Evolutionary conservation across 2,329 filamentous ascomycete species (phyloP), one percentile per base, ranked within the genome.

Genomic region (Tolypocladium album): DNA sequence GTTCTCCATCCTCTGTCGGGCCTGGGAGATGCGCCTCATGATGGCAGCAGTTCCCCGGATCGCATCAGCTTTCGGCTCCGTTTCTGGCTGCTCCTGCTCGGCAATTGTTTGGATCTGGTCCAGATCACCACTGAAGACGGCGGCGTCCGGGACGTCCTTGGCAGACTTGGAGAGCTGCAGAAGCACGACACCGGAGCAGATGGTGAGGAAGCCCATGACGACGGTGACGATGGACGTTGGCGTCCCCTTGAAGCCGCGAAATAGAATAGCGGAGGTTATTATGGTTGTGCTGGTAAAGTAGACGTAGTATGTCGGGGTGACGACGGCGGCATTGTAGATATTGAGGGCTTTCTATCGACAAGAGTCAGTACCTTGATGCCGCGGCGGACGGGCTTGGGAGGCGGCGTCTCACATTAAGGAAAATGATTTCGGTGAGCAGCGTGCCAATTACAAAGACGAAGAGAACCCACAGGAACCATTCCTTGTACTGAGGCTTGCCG

Each of bases 271-370:
- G 0, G 93, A 97, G 7, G 92, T 95, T 66, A 97, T 84, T 65
- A 99, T 97, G 24, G 94, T 97, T 6, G 92, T 89, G 67, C 88
- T 96, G 45, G 94, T 99, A 72, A 99, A 99, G 78, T 95, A 93
- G 65, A 99, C 94, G 73, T 99, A 99, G 76, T 99, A 99, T 2
- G 94, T 99, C 0, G 94, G 94, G 0, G 94, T 99, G 61, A 99
- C 94, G 65, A 99, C 83, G 9, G 94, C 93, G 43, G 94, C 94
- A 69, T 99, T 97, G 80, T 93, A 97, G 57, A 99, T 76, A 70
- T 99, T 97, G 60, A 97, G 82, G 7, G 94, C 94, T 97, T 99
- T 99, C 92, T 97, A 43, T 56, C 38, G 22, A 34, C 3, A 13
- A 13, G 24, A n/a, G 22, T 42, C 24, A 45, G 57, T 3, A 34